Evolutionary conservation across 352 stramenopile species (phyloP).

Genomic region (Saprolegnia parasitica): DNA sequence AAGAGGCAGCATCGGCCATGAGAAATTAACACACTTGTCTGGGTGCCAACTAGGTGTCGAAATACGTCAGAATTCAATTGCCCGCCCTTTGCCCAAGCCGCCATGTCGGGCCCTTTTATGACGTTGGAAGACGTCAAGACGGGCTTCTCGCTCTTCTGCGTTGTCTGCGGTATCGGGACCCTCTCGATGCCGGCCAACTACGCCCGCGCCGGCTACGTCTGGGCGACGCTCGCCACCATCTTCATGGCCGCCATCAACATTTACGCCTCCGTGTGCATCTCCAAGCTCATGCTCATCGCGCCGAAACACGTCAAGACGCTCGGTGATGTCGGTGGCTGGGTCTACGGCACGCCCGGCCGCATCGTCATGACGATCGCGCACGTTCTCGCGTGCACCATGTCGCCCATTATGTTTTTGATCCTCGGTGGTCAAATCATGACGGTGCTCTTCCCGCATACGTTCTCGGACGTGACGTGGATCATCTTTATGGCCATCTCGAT

Average conservation of each 20-base stretch:
- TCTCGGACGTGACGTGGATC: conserved; percentile 23
- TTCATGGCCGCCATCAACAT: conserved; percentile 31
- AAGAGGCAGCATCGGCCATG: neutral
- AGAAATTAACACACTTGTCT: neutral
- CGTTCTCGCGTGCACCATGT: conserved; percentile 25
- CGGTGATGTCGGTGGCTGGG: conserved; percentile 26
- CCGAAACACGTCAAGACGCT: conserved; percentile 24
- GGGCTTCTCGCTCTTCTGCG: conserved; percentile 28
- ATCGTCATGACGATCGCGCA: conserved; percentile 19
- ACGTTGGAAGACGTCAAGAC: conserved; percentile 29
- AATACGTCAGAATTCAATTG: neutral
- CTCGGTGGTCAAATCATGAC: conserved; percentile 21
- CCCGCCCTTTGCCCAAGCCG: neutral
- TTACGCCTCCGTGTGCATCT: conserved; percentile 26
- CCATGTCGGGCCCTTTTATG: conserved; percentile 11
- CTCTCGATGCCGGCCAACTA: conserved; percentile 26
- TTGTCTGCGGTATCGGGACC: conserved; percentile 30
- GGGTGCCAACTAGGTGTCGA: neutral
- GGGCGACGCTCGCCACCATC: conserved; percentile 12
- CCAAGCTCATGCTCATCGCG: conserved; percentile 27
- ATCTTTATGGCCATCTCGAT: conserved; percentile 30
- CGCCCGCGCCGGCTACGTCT: conserved; percentile 20
- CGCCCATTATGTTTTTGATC: conserved; percentile 23
- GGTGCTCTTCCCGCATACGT: conserved; percentile 16
- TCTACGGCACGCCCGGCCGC: conserved; percentile 20